Evolutionary conservation across 495 filamentous ascomycete species (phyloP), one percentile per base, ranked within the genome.

Genomic region (Terfezia claveryi): DNA sequence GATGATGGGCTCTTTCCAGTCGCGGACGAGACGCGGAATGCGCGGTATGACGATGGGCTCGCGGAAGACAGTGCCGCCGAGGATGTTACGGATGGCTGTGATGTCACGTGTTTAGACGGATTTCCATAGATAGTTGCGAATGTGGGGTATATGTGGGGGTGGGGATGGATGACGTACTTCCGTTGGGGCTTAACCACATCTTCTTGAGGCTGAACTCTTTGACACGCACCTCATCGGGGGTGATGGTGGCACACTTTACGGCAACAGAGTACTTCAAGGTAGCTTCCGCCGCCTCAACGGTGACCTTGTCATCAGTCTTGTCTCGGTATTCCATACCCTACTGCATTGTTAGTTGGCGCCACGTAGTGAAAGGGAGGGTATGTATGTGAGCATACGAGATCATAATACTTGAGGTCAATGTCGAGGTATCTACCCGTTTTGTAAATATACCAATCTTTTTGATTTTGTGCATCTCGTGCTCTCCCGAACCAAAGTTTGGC

Each of bases 221-320:
- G 17, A 98, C 87, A 68, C 91, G 80, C 55, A 79, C 83, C 74
- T 98, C 88, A 69, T 98, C 91, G 20, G 91, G 91, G 55, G 91
- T 98, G 72, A 98, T 98, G 66, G 91, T 98, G 55, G 91, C 91
- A 70, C 91, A 98, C 76, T 98, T 98, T 70, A 98, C 86, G 69
- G 91, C 91, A 53, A 98, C 91, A 52, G 80, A 83, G 75, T 96
- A 94, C 75, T 94, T 92, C 76, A 94, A 87, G 72, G 95, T 95
- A 32, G 91, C 91, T 72, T 94, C 88, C 49, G 91, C 91, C 54
- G 87, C 82, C 64, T 96, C 89, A 59, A 84, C 62, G 53, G 91
- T 98, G 68, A 98, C 88, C 72, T 94, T 74, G 69, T 98, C 91
- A 64, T 93, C 80, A 65, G 91, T 98, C 74, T 92, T 68, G 66